Base-by-base conservation (phyloP, 257 asterid species). In the Misopates orontium region DNA sequence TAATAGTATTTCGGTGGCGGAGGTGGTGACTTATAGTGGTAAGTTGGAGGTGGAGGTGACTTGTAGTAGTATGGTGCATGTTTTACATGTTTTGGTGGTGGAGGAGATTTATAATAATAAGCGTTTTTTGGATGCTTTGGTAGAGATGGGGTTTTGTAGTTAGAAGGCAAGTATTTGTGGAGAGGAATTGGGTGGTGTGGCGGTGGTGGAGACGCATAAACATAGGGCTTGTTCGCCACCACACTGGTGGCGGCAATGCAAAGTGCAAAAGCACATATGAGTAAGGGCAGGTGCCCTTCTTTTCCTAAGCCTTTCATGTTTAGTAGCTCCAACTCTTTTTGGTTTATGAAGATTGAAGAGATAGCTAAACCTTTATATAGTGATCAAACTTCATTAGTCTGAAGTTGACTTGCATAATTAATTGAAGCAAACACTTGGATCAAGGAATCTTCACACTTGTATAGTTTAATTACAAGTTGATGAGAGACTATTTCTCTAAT, bases 251-350 rank as follows among this genome's bases (percentile, higher is more conserved):
- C 69, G 22, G 52, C 18, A 10, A 60, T 40, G 68, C 74, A 60
- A 16, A 53, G 23, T 15, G 54, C 74, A 48, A 60, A 39, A 11
- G 68, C 68, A 39, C 48, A 60, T 6, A 66, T 23, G 42, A 62
- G 15, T 48, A 69, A 60, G 74, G 56, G 68, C 56, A 56, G 36
- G 62, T 62, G 68, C 74, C 74, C 68, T 39, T 8, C 39, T 28
- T 22, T 69, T 57, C 8, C 62, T 10, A 24, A 44, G 17, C 45
- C 5, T 40, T 23, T 25, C 74, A 69, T 69, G 4, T 23, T 54
- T 12, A 53, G 19, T 12, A 55, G 56, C 55, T 54, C 50, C 61
- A 65, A 40, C 28, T 5, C n/a, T n/a, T 25, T 45, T 13, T 32
- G 19, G 10, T 59, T 13, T 49, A 36, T 66, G 54, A 51, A 60